Evolutionary conservation across 202 grass and related monocot genomes (phyloP).

Genomic region (Setaria viridis): DNA sequence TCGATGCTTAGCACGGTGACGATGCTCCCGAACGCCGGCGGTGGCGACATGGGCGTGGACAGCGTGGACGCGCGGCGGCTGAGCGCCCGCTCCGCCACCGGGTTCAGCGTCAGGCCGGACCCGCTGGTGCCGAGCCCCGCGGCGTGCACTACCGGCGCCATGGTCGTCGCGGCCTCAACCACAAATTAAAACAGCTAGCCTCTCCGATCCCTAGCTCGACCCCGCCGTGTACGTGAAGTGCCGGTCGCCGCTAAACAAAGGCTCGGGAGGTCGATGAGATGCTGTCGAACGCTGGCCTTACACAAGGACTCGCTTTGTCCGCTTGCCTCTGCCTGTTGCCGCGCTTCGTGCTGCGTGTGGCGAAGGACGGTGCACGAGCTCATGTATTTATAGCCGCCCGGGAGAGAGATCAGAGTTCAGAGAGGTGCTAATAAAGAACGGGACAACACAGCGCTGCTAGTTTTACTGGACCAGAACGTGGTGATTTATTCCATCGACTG

Average conservation of each 20-base stretch:
- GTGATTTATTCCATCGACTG: background rate
- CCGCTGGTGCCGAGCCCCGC: background rate
- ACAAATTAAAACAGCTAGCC: too few species aligned
- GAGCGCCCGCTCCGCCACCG: background rate
- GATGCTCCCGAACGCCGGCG: constrained; percentile 38
- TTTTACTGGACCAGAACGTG: background rate
- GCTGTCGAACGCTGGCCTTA: background rate
- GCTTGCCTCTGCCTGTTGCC: background rate
- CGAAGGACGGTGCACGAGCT: background rate
- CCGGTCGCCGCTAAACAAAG: constrained; percentile 1
- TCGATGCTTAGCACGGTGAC: constrained; percentile 71
- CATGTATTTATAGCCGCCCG: background rate
- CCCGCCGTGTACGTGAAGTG: too few species aligned
- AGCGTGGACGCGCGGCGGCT: background rate
- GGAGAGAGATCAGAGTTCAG: background rate
- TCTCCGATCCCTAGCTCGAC: background rate
- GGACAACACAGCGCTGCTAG: background rate
- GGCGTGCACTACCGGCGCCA: background rate
- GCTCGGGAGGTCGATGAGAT: background rate
- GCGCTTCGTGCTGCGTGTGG: background rate
- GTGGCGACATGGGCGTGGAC: constrained; percentile 46
- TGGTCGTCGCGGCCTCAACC: background rate
- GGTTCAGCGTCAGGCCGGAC: constrained; percentile 20
- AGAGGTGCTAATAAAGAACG: background rate
- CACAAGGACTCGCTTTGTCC: background rate